Percentiles rank a stretch among this genome's conserved stretches.
These are phyloP conservation scores for Tolypocladium sp. DNA, from an alignment of 2,329 filamentous ascomycete species.

Conservation along the genomic window DNA sequence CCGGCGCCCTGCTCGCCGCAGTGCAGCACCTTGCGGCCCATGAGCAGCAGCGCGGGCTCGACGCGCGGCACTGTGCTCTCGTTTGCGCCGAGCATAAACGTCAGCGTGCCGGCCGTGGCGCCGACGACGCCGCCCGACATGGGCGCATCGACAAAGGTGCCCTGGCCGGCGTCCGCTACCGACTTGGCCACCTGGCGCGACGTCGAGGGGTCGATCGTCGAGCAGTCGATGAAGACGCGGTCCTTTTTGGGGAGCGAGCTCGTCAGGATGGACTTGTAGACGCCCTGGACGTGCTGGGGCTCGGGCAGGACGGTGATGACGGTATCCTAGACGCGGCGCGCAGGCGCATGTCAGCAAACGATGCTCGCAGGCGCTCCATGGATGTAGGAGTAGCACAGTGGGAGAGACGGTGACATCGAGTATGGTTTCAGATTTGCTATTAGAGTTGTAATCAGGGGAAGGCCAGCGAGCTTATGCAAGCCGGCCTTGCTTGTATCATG, in stretches of 20 bases:
- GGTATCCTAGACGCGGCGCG: slow-evolving; percentile 52
- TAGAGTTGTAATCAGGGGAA: slow-evolving; percentile 53
- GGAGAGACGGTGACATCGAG: too few species aligned
- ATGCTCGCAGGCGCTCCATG: background rate
- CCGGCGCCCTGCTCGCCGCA: slow-evolving; percentile 79
- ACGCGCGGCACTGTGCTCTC: slow-evolving; percentile 51
- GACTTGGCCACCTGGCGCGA: slow-evolving; percentile 68
- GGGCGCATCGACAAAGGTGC: slow-evolving; percentile 83
- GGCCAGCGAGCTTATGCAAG: slow-evolving; percentile 25
- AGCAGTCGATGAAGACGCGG: slow-evolving; percentile 88
- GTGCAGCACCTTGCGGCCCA: slow-evolving; percentile 82
- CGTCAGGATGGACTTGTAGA: slow-evolving; percentile 69
- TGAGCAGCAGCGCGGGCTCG: slow-evolving; percentile 61
- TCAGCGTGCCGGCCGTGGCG: slow-evolving; percentile 76
- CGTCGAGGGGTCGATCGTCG: slow-evolving; percentile 86
- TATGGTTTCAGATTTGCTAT: slow-evolving; percentile 53
- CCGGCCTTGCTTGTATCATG: slow-evolving; percentile 63
- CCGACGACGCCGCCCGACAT: slow-evolving; percentile 97
- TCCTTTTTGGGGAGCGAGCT: slow-evolving; percentile 41
- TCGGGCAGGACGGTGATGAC: slow-evolving; percentile 87
- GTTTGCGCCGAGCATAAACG: slow-evolving; percentile 86
- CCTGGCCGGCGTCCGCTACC: slow-evolving; percentile 55
- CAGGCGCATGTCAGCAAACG: background rate
- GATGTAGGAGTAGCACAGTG: background rate
- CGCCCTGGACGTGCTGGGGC: slow-evolving; percentile 74